Evolutionary conservation across 2,329 filamentous ascomycete genomes (phyloP).

Genomic region (Cryphonectria japonica): DNA sequence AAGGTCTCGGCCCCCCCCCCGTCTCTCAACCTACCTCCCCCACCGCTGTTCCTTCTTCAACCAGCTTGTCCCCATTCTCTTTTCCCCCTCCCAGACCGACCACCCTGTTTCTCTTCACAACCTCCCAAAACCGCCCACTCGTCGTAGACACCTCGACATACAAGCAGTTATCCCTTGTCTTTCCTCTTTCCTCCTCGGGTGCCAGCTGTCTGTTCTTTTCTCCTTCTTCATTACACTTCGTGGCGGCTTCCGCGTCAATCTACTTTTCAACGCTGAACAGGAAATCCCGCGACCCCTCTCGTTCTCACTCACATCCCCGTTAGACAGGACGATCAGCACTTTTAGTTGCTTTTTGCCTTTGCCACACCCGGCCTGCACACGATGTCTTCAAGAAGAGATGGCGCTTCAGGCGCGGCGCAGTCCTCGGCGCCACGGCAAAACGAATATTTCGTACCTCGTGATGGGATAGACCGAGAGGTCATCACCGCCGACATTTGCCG

Average conservation of each 20-base stretch:
- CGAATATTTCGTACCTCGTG: conserved; percentile 79
- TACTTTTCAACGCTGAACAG: neutral
- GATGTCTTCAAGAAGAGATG: conserved; percentile 44
- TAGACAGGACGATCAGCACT: conserved; percentile 1
- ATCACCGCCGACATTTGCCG: conserved; percentile 85
- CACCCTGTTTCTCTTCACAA: conserved; percentile 11
- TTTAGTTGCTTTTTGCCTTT: conserved; percentile 13
- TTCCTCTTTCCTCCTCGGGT: neutral
- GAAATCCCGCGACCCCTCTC: neutral
- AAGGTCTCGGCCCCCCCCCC: conserved; percentile 16
- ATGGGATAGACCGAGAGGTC: conserved; percentile 82
- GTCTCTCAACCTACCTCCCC: conserved; percentile 6
- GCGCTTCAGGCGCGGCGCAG: conserved; percentile 34
- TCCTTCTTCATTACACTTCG: no score
- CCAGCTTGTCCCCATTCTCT: conserved; percentile 22
- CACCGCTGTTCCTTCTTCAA: conserved; percentile 27
- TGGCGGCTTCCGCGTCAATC: no score
- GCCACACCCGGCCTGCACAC: conserved; percentile 35
- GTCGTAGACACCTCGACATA: conserved; percentile 5
- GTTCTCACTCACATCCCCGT: conserved; percentile 9
- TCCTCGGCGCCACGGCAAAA: conserved; percentile 60
- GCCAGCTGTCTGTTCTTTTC: neutral
- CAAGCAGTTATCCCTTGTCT: neutral
- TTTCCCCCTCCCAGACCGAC: conserved; percentile 23
- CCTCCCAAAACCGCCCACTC: neutral